phyloP scores from a whole-genome alignment of 140 eudicot species.

The Senecio squalidus region DNA sequence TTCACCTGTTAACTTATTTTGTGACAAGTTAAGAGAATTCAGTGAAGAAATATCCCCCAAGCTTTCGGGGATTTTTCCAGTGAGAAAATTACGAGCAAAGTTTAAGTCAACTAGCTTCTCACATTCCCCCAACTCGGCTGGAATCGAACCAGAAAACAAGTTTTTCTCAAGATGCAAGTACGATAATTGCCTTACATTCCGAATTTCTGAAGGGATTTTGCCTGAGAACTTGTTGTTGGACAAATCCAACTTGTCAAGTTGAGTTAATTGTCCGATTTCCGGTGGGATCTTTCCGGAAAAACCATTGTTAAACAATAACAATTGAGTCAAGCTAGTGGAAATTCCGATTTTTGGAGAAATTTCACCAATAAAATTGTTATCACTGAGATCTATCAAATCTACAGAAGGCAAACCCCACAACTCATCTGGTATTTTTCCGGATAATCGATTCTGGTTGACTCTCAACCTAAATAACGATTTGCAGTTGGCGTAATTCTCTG shows the following conservation, averaged over 20 bases:
- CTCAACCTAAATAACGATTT: constrained; percentile 62
- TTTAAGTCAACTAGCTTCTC: constrained; percentile 63
- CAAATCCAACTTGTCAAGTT: constrained; percentile 56
- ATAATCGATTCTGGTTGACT: constrained; percentile 55
- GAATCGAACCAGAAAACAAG: constrained; percentile 63
- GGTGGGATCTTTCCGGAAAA: constrained; percentile 67
- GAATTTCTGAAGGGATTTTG: constrained; percentile 46
- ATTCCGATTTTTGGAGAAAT: constrained; percentile 47
- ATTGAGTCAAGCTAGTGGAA: constrained; percentile 48
- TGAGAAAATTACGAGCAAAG: constrained; percentile 60
- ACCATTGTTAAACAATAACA: constrained; percentile 48
- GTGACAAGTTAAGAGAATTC: constrained; percentile 79
- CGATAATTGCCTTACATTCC: constrained; percentile 48
- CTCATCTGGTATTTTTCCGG: constrained; percentile 61
- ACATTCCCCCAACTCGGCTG: constrained; percentile 61
- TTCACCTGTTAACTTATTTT: constrained; percentile 53
- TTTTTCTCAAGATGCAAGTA: constrained; percentile 62
- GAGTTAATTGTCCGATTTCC: constrained; percentile 52
- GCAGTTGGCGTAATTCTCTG: constrained; percentile 55
- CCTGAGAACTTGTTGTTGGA: constrained; percentile 71
- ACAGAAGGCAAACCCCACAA: constrained; percentile 67
- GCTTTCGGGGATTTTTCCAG: constrained; percentile 52
- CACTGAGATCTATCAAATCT: constrained; percentile 62
- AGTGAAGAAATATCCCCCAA: constrained; percentile 46
- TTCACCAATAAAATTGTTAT: constrained; percentile 57